Evolutionary conservation across 257 asterid genomes (phyloP).

Genomic region (Perilla frutescens): DNA sequence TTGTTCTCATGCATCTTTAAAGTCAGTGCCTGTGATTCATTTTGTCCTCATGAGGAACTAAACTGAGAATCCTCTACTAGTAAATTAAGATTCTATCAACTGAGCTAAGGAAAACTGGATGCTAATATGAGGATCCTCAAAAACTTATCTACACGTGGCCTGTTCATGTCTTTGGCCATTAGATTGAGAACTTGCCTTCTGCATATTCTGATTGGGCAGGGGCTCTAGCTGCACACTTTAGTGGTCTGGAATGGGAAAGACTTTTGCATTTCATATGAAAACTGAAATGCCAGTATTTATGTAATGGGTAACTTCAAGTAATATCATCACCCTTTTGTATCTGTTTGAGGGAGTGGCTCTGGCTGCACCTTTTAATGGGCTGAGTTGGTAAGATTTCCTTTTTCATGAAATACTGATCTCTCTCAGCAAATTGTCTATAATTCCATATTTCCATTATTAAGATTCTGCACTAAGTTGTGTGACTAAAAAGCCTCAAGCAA

Average conservation of each 20-base stretch:
- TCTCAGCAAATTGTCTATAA: neutral
- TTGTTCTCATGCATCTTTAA: constrained; percentile 5
- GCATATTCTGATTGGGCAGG: neutral
- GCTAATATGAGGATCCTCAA: neutral
- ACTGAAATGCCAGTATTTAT: no score
- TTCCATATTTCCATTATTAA: neutral
- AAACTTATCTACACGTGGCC: neutral
- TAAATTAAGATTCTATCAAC: constrained; percentile 17
- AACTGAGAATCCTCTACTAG: constrained; percentile 3
- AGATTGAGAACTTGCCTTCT: neutral
- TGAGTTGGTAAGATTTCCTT: neutral
- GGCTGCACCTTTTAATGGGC: neutral
- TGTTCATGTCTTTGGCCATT: neutral
- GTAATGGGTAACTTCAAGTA: no score
- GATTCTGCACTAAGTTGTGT: no score
- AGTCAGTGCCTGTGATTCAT: constrained; percentile 20
- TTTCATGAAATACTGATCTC: neutral
- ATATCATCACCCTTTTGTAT: no score
- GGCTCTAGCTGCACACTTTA: neutral
- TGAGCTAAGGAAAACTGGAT: neutral
- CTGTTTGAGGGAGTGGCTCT: neutral
- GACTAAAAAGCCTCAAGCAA: neutral
- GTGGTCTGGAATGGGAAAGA: neutral
- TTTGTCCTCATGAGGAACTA: constrained; percentile 19
- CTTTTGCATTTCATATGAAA: no score